These are phyloP conservation scores for Umbellularia californica DNA, from an alignment of 164 flowering plant species.

Conservation along the genomic window DNA sequence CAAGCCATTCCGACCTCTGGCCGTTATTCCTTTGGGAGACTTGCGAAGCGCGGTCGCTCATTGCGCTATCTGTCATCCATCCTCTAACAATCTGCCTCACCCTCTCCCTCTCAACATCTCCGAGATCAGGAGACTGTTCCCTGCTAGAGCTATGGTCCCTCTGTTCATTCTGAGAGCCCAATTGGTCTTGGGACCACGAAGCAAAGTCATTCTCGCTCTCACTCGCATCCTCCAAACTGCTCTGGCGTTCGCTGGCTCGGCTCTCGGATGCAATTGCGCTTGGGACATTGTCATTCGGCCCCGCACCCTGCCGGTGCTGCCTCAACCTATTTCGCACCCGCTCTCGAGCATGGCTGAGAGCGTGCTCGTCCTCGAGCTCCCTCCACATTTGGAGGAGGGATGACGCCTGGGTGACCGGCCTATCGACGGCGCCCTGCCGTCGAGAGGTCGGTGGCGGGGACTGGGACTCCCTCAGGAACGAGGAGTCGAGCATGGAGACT, in stretches of 20 bases:
- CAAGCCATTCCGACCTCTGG: conserved; percentile 70
- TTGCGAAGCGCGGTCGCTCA: conserved; percentile 39
- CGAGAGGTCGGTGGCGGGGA: conserved; percentile 78
- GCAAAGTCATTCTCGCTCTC: conserved; percentile 89
- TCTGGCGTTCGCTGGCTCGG: conserved; percentile 49
- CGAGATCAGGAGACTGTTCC: conserved; percentile 93
- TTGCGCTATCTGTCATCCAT: conserved; percentile 61
- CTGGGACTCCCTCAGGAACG: conserved; percentile 80
- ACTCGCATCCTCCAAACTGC: conserved; percentile 57
- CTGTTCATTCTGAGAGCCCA: conserved; percentile 44
- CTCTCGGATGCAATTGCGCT: conserved; percentile 48
- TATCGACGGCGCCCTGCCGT: conserved; percentile 69
- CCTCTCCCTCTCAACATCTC: conserved; percentile 83
- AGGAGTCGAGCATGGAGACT: conserved; percentile 62
- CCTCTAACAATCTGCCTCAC: conserved; percentile 76
- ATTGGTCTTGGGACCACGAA: conserved; percentile 64
- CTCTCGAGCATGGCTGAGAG: conserved; percentile 61
- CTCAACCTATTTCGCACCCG: conserved; percentile 70
- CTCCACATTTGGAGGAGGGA: conserved; percentile 96
- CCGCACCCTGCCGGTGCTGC: conserved; percentile 53
- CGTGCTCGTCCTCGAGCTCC: conserved; percentile 93
- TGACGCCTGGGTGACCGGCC: conserved; percentile 76
- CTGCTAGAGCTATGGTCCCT: conserved; percentile 64
- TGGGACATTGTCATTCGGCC: conserved; percentile 44
- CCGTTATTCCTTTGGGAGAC: conserved; percentile 32